Evolutionary conservation across 2,329 filamentous ascomycete genomes (phyloP).

Genomic region (Cryphonectria nitschkei): DNA sequence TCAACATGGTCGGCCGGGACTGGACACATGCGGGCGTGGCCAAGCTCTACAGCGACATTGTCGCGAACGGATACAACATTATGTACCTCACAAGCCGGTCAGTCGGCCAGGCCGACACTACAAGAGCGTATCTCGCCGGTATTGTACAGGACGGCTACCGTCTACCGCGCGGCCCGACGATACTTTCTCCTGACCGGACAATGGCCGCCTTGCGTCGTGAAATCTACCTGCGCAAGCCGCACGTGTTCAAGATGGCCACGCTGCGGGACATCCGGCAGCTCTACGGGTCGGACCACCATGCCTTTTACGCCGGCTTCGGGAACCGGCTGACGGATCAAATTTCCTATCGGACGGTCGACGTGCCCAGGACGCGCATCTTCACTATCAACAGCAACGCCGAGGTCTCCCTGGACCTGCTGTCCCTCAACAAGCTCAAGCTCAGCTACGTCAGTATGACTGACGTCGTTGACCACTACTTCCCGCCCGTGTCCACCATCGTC

Average conservation of each 20-base stretch:
- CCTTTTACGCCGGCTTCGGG: constrained; percentile 96
- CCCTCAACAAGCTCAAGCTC: constrained; percentile 91
- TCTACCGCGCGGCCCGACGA: constrained; percentile 88
- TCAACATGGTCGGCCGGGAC: constrained; percentile 96
- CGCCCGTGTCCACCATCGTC: constrained; percentile 83
- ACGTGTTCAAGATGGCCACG: constrained; percentile 99
- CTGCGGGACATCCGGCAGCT: constrained; percentile 90
- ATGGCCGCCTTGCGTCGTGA: constrained; percentile 92
- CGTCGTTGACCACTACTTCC: constrained; percentile 97
- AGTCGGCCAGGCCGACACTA: constrained; percentile 90
- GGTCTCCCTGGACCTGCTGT: constrained; percentile 87
- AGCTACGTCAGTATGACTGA: constrained; percentile 97
- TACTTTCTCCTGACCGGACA: constrained; percentile 91
- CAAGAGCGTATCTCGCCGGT: constrained; percentile 84
- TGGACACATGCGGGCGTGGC: constrained; percentile 98
- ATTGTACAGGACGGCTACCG: constrained; percentile 86
- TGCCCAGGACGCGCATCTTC: constrained; percentile 92
- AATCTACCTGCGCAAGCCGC: constrained; percentile 92
- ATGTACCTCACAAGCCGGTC: constrained; percentile 96
- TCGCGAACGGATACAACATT: constrained; percentile 95
- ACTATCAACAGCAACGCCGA: constrained; percentile 99
- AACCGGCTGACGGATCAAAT: constrained; percentile 96
- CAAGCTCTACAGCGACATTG: constrained; percentile 95
- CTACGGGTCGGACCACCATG: constrained; percentile 75
- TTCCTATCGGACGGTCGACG: constrained; percentile 93